Percentiles rank a stretch among this genome's conserved stretches.
Conservation (phyloP, 352 stramenopile genomes). For the Phytophthora agathidicida region DNA sequence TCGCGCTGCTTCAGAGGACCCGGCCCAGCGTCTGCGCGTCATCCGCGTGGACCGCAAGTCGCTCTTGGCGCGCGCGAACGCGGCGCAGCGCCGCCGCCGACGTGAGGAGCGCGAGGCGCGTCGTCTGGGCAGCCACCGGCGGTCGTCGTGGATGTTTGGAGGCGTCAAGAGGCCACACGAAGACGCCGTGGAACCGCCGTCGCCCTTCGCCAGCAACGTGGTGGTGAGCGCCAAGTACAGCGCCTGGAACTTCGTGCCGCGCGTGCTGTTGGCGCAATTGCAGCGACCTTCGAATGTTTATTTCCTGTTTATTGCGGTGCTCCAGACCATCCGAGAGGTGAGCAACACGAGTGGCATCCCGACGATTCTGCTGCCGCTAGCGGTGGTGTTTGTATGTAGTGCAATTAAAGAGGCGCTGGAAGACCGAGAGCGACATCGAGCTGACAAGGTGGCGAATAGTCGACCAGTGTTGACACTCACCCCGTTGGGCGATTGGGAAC, state of each 20-base stretch:
- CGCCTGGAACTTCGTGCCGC: slow-evolving; percentile 73
- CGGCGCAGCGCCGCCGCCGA: slow-evolving; percentile 19
- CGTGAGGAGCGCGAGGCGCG: slow-evolving; percentile 30
- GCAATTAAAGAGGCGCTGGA: slow-evolving; percentile 86
- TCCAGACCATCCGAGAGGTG: slow-evolving; percentile 85
- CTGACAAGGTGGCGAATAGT: slow-evolving; percentile 75
- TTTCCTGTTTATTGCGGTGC: slow-evolving; percentile 85
- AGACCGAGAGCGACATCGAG: slow-evolving; percentile 79
- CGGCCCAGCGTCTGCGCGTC: slow-evolving; percentile 29
- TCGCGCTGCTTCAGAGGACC: slow-evolving; percentile 5
- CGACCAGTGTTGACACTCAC: slow-evolving; percentile 58
- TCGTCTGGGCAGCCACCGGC: slow-evolving; percentile 17
- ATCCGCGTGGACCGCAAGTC: slow-evolving; percentile 54
- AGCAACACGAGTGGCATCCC: slow-evolving; percentile 88
- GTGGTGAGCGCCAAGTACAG: slow-evolving; percentile 88
- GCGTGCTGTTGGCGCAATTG: slow-evolving; percentile 76
- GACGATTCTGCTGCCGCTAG: slow-evolving; percentile 75
- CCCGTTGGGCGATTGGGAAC: slow-evolving; percentile 50
- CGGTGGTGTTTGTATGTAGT: slow-evolving; percentile 80
- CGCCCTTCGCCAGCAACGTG: slow-evolving; percentile 65
- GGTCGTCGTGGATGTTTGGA: slow-evolving; percentile 35
- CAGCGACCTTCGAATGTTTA: slow-evolving; percentile 85
- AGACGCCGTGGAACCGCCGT: slow-evolving; percentile 28
- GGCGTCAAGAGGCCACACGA: slow-evolving; percentile 12
- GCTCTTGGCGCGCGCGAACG: slow-evolving; percentile 26